Conservation (phyloP, 192 early-diverging fungal species). For the Umbelopsis isabellina region DNA sequence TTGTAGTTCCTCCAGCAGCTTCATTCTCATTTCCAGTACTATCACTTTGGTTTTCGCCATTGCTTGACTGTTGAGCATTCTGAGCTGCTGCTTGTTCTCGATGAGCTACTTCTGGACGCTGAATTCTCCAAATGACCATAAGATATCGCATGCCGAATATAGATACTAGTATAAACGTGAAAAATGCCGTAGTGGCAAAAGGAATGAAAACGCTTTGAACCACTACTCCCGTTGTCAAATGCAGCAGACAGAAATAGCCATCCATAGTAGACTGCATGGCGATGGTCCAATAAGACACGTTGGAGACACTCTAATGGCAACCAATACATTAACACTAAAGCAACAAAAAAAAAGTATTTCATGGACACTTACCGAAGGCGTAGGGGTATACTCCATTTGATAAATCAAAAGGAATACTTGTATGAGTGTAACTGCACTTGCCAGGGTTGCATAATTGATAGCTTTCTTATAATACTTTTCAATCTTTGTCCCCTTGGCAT, state of each 20-base stretch:
- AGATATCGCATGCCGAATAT: constrained; percentile 75
- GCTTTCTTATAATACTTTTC: constrained; percentile 58
- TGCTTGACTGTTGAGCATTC: not conserved
- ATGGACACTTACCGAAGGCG: constrained; percentile 58
- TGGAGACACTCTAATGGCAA: constrained; percentile 52
- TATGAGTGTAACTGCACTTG: constrained; percentile 38
- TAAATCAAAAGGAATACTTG: constrained; percentile 55
- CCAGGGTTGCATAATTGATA: constrained; percentile 51
- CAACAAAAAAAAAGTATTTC: not conserved
- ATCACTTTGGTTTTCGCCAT: not conserved
- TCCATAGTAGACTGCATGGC: constrained; percentile 66
- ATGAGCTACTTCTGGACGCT: constrained; percentile 56
- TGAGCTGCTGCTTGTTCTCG: constrained; percentile 6
- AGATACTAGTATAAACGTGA: constrained; percentile 69
- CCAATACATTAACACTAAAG: not conserved
- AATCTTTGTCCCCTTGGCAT: constrained; percentile 50
- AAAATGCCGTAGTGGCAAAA: constrained; percentile 61
- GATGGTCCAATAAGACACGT: constrained; percentile 69
- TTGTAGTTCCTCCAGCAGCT: not conserved
- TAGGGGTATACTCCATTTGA: constrained; percentile 69
- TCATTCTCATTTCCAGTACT: not conserved
- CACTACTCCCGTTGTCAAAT: constrained; percentile 61
- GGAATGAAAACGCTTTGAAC: constrained; percentile 59
- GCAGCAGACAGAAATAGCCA: constrained; percentile 63
- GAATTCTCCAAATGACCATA: constrained; percentile 67